Conservation (phyloP, 495 filamentous ascomycete genomes). For the Parathielavia appendiculata region DNA sequence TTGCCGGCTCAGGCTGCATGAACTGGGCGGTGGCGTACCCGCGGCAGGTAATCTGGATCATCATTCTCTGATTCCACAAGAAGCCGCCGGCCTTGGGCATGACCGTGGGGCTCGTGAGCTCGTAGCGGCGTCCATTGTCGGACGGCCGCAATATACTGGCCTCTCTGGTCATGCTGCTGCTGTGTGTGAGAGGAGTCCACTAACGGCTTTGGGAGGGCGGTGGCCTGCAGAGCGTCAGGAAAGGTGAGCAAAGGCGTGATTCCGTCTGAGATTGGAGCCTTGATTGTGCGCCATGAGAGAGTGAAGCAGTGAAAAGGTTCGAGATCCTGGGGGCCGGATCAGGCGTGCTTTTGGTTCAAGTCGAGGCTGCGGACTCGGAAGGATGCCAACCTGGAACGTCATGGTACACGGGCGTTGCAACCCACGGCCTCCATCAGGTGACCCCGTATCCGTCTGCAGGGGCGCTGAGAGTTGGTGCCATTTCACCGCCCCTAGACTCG, state of each 20-base stretch:
- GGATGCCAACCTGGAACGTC: no score
- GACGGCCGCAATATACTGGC: constrained; percentile 40
- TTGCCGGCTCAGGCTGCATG: constrained; percentile 56
- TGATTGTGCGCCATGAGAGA: not conserved
- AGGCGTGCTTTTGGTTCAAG: no score
- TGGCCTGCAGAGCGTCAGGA: no score
- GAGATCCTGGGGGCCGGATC: no score
- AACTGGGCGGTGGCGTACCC: constrained; percentile 54
- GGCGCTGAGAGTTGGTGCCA: no score
- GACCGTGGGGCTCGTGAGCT: constrained; percentile 50
- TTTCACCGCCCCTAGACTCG: no score
- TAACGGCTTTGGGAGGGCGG: no score
- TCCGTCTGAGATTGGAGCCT: no score
- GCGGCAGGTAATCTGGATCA: constrained; percentile 54
- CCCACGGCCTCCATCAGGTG: no score
- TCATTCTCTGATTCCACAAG: constrained; percentile 58
- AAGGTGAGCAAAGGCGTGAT: not conserved
- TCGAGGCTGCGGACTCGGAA: no score
- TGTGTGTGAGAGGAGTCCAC: constrained; percentile 3
- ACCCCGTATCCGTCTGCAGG: no score
- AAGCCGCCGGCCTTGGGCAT: constrained; percentile 53
- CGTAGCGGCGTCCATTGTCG: constrained; percentile 50
- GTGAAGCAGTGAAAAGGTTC: not conserved
- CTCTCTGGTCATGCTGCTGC: constrained; percentile 29
- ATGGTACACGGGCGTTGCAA: no score